Evolutionary conservation across 345 rosid genomes (phyloP).

Genomic region (Dipteronia sinensis): DNA sequence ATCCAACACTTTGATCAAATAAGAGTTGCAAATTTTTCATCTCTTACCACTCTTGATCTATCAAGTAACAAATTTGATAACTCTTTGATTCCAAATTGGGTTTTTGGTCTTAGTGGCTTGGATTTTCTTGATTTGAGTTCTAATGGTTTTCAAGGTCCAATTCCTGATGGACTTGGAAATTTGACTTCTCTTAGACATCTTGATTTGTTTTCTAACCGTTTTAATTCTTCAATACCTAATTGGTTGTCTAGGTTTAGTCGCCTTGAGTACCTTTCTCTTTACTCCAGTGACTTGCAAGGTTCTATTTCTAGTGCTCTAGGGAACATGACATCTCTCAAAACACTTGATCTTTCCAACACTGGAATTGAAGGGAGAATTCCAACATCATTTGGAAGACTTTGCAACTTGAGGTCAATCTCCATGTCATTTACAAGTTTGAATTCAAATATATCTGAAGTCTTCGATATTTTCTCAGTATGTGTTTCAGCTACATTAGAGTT

Average conservation of each 20-base stretch:
- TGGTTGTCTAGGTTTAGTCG: constrained; percentile 22
- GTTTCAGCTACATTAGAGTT: background rate
- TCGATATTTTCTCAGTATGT: background rate
- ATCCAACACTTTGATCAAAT: background rate
- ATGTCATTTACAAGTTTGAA: background rate
- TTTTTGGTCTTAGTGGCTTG: constrained; percentile 17
- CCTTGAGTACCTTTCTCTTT: constrained; percentile 27
- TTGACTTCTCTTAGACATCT: constrained; percentile 24
- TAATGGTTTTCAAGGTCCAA: constrained; percentile 8
- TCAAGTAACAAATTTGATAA: background rate
- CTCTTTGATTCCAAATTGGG: constrained; percentile 18
- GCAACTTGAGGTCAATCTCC: background rate
- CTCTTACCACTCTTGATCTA: constrained; percentile 33
- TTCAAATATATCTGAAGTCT: background rate
- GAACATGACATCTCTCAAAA: constrained; percentile 20
- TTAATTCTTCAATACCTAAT: constrained; percentile 21
- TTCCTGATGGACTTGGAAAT: constrained; percentile 18
- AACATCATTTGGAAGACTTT: constrained; percentile 5
- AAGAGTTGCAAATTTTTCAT: constrained; percentile 17
- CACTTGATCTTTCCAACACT: constrained; percentile 12
- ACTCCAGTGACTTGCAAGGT: constrained; percentile 17
- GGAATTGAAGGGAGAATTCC: background rate
- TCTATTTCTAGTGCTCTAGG: constrained; percentile 14
- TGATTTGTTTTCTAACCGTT: background rate
- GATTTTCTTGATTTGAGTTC: constrained; percentile 14